Evolutionary conservation across 108 stramenopile species (phyloP), one percentile per base, ranked within the genome.

Genomic region (Nitzschia sp.): DNA sequence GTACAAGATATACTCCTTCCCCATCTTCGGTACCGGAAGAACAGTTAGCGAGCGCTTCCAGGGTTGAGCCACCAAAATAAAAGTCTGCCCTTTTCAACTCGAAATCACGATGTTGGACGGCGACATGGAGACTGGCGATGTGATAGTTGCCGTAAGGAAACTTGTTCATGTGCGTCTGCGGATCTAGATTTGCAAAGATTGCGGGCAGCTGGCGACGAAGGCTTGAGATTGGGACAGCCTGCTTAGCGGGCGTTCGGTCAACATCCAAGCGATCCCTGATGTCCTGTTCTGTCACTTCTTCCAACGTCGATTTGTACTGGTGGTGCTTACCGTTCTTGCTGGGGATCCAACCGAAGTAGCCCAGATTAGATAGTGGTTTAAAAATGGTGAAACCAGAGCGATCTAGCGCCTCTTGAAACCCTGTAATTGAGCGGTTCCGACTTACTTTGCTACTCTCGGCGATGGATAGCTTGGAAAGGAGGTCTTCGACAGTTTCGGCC

Each of bases 21-120:
- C 9, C 6, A 0, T 31, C 19, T 24, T 29, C 38, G 27, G 33
- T 1, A 19, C n/a, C 58, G 29, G 54, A 28, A n/a, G n/a, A n/a
- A 4, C 42, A 8, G 23, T 1, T 49, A 17, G 74, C 66, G 27
- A 75, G 35, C 49, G 68, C 46, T 1, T 58, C 56, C 42, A 75
- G 28, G 13, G 74, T 69, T 15, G 74, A 75, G 15, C 74, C 66
- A 3, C 74, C 74, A 46, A 75, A 75, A 8, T 24, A 23, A 35
- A 75, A 75, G 46, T 69, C 74, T n/a, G 68, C 36, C 3, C 29
- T 28, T 0, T 31, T 19, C 2, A 73, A 46, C 3, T 66, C 21
- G 19, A 72, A 13, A 25, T 32, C 59, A 15, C 26, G 30, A 2
- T 60, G 1, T 1, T 6, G 35, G 15, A 18, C 21, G 13, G 59